Conservation (phyloP, 805 yeast genomes). For the Kluyveromyces siamensis region DNA sequence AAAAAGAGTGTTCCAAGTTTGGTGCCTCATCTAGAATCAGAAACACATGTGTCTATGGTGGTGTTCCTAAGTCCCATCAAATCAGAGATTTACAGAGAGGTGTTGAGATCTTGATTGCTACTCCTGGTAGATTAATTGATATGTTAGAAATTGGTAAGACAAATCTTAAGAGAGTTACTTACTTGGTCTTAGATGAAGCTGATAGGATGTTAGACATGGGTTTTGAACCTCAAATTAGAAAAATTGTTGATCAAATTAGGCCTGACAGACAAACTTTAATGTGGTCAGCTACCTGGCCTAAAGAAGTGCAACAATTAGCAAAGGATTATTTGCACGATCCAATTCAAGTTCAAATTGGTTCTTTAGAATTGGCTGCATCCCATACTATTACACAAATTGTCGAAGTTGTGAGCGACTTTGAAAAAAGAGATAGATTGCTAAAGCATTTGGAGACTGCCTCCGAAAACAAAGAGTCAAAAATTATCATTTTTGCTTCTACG, state of each 20-base stretch:
- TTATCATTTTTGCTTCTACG: conserved; percentile 88
- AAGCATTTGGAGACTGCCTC: conserved; percentile 80
- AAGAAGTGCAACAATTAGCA: conserved; percentile 90
- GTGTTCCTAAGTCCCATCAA: conserved; percentile 98
- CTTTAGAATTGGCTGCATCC: conserved; percentile 90
- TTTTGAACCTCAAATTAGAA: conserved; percentile 98
- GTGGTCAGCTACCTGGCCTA: conserved; percentile 99
- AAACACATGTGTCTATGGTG: conserved; percentile 97
- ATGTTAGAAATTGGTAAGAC: conserved; percentile 94
- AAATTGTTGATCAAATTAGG: conserved; percentile 95
- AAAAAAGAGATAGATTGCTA: conserved; percentile 84
- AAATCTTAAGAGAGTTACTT: conserved; percentile 91
- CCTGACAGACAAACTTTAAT: conserved; percentile 98
- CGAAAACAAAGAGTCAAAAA: conserved; percentile 59
- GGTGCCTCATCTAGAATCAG: conserved; percentile 87
- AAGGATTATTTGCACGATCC: conserved; percentile 86
- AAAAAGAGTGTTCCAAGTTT: conserved; percentile 90
- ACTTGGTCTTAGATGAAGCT: conserved; percentile 96
- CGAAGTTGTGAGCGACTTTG: conserved; percentile 85
- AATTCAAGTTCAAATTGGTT: conserved; percentile 94
- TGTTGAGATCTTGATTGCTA: conserved; percentile 91
- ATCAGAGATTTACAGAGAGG: conserved; percentile 94
- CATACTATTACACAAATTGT: conserved; percentile 91
- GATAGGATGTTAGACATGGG: conserved; percentile 99
- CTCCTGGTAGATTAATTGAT: conserved; percentile 98